These are phyloP conservation scores for Starmerella tilneyi DNA, from an alignment of 805 yeast species.

Conservation along the genomic window DNA sequence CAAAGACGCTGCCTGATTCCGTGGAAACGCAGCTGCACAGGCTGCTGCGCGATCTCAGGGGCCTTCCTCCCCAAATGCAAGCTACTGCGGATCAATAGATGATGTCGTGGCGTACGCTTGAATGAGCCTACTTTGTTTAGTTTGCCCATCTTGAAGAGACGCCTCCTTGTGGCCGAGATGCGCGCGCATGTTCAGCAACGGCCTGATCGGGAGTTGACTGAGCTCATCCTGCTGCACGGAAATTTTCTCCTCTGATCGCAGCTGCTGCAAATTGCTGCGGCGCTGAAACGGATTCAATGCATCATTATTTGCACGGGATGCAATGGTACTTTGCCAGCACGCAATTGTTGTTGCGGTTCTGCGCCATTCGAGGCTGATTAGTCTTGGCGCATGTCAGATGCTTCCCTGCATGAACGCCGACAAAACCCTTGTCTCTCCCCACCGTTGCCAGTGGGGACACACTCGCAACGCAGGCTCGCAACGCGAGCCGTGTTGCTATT, in stretches of 20 bases:
- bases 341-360: neutral
- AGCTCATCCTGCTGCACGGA: no score
- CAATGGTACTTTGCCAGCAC: no score
- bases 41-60: slow-evolving; percentile 67
- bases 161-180: no score
- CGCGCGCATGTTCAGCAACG: slow-evolving; percentile 5
- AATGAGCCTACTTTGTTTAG: no score
- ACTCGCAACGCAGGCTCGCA: no score
- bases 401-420: neutral
- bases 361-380: neutral
- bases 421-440: neutral
- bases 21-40: slow-evolving; percentile 55
- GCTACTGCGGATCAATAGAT: neutral
- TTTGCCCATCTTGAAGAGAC: no score
- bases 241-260: no score
- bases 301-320: no score
- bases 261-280: no score
- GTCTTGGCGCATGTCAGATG: neutral
- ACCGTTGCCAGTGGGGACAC: slow-evolving; percentile 4
- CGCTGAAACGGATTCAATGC: no score
- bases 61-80: slow-evolving; percentile 53
- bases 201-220: no score
- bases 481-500: neutral
- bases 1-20: slow-evolving; percentile 33
- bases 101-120: no score